These are phyloP conservation scores for Hypomontagnella submonticulosa DNA, from an alignment of 495 filamentous ascomycete species.

Conservation along the genomic window DNA sequence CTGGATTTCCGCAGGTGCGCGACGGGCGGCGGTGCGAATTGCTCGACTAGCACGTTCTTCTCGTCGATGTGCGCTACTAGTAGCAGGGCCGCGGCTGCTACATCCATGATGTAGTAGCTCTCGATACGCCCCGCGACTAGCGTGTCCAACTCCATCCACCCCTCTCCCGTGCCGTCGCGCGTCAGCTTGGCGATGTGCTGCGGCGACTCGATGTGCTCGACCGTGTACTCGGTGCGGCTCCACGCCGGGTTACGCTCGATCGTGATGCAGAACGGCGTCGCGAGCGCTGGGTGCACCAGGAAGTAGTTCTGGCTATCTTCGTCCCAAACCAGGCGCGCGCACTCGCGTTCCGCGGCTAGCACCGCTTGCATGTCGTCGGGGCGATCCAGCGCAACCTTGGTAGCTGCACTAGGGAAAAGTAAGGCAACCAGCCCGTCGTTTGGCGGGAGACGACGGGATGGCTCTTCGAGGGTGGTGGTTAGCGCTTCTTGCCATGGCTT, in stretches of 20 bases:
- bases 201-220: constrained; percentile 70
- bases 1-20: constrained; percentile 36
- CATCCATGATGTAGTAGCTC: constrained; percentile 80
- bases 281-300: constrained; percentile 75
- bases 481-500: constrained; percentile 67
- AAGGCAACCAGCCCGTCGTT: constrained; percentile 77
- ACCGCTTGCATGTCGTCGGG: constrained; percentile 69
- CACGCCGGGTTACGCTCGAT: constrained; percentile 61
- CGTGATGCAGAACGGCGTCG: constrained; percentile 66
- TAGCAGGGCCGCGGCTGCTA: constrained; percentile 72
- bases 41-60: constrained; percentile 56
- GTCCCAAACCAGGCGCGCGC: constrained; percentile 77
- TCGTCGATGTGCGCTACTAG: constrained; percentile 75
- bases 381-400: constrained; percentile 75
- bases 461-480: constrained; percentile 68
- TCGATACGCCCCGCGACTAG: constrained; percentile 61
- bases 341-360: constrained; percentile 75
- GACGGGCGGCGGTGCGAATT: constrained; percentile 64
- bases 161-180: constrained; percentile 62
- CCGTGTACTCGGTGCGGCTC: constrained; percentile 67
- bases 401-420: constrained; percentile 76
- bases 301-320: constrained; percentile 70
- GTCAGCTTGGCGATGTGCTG: constrained; percentile 61
- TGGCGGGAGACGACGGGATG: constrained; percentile 65
- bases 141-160: constrained; percentile 65